Evolutionary conservation across 768 basidiomycete species (phyloP), one percentile per base, ranked within the genome.

Genomic region (Auriculariales sp.): DNA sequence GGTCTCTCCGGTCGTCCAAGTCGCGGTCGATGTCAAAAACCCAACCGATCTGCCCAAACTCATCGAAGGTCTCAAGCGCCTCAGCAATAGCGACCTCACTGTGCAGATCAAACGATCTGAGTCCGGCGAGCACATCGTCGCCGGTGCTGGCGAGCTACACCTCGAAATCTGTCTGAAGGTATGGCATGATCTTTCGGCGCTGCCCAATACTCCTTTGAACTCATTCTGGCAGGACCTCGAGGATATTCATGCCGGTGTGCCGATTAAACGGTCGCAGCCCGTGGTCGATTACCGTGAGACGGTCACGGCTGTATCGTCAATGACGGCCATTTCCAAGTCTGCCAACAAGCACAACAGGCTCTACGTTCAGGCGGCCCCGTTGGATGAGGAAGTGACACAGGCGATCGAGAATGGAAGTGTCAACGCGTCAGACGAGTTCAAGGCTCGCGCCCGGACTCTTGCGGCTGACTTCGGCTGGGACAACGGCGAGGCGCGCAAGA

Each of bases 291-390:
- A 74, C 68, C 60, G 68, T 53, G 72, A 74, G 65, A 72, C 71
- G 51, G 69, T 74, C 59, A 65, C 65, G 56, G 67, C 69, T 57
- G 70, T 71, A 60, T 72, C 71, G 10, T 71, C 70, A 49, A 72
- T 73, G 67, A 61, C 65, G 54, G 72, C 72, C 48, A 62, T 74
- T 28, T 73, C 72, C 60, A 74, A 74, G 62, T 73, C 71, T 19
- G 71, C 72, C 61, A 74, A 74, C 70, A 74, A 74, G 69, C 72
- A 74, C 71, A 74, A 74, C 66, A 64, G 72, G 52, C 59, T 74
- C 45, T 74, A 62, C 58, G 62, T 68, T 54, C 68, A 66, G 60
- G 71, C 72, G 28, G 55, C 63, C 57, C 71, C 72, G 29, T 55
- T 74, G 46, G 67, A 64, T 54, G 72, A 74, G 62, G 72, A 74